Base-by-base conservation (phyloP, 2,329 filamentous ascomycete genomes). In the Arthrocladium fulminans region DNA sequence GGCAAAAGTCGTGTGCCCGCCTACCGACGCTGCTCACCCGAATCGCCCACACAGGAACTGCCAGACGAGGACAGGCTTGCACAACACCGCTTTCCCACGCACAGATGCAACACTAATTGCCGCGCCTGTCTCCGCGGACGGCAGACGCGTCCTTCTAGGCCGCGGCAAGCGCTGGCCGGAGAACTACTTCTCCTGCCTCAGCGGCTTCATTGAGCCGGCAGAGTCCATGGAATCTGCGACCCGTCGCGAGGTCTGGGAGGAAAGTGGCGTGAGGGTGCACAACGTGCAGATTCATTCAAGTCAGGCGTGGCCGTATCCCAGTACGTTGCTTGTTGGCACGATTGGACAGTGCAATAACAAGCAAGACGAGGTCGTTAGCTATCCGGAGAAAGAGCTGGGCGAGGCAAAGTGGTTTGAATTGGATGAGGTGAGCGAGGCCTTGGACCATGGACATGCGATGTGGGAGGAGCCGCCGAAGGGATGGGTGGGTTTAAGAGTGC, bases 91-190 rank as follows among this genome's bases (percentile, higher is more conserved):
- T 62, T 96, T 95, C 72, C 90, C 90, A 2, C 80, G 89, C 44
- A 95, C 89, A 1, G 89, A 95, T 60, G 88, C 89, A 1, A 94
- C 88, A n/a, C 88, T 97, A 63, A 97, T 98, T 67, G 88, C 92
- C 70, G 89, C 89, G 0, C 82, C 96, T 8, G 77, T 96, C 22
- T 92, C 85, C 43, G 74, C 81, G 37, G 86, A 94, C 57, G 84
- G 84, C 39, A 76, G 81, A 55, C 79, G 80, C 52, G 70, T 94
- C 32, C 78, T 97, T 9, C 81, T 98, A 0, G 92, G 92, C 30
- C 81, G 92, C 12, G 80, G 86, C 60, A 85, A 84, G 67, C 78
- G 86, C 47, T 98, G 83, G 76, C 90, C 92, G 1, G 73, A 77
- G 1, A 64, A 84, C 64, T 94, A 84, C 86, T 96, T 90, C 73